phyloP scores from a whole-genome alignment of 106 monocot genomes.

The Chionographis japonica region DNA sequence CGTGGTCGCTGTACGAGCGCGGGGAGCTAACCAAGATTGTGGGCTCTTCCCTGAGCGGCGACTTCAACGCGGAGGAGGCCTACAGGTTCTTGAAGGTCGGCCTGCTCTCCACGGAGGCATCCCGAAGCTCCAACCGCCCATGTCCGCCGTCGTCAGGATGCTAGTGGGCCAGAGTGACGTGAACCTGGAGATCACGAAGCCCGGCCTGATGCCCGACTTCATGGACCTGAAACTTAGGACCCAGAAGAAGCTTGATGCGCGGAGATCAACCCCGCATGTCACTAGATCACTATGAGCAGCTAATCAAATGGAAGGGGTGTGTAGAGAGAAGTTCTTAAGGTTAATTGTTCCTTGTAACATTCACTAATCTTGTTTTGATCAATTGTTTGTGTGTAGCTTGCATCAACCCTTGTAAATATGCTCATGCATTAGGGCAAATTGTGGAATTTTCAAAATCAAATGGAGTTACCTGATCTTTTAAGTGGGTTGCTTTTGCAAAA shows the following conservation, averaged over 20 bases:
- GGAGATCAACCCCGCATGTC: not conserved
- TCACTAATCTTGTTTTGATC: no score
- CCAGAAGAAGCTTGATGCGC: not conserved
- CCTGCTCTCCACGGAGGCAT: not conserved
- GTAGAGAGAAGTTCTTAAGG: no score
- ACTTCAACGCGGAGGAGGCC: not conserved
- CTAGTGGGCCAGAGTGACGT: not conserved
- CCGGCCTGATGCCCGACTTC: not conserved
- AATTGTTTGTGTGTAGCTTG: no score
- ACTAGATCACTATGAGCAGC: no score
- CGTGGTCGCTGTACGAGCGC: not conserved
- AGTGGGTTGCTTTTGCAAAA: no score
- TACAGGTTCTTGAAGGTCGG: slow-evolving; percentile 1
- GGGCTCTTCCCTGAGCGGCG: not conserved
- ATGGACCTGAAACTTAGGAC: not conserved
- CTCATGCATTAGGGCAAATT: no score
- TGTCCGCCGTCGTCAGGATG: not conserved
- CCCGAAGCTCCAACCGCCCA: not conserved
- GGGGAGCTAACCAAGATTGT: not conserved
- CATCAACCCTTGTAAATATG: no score
- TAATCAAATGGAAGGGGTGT: no score
- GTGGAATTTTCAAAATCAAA: no score
- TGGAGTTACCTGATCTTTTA: no score
- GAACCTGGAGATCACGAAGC: not conserved
- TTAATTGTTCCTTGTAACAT: no score